Base-by-base conservation (phyloP, 495 filamentous ascomycete genomes). In the Tricharina praecox region DNA sequence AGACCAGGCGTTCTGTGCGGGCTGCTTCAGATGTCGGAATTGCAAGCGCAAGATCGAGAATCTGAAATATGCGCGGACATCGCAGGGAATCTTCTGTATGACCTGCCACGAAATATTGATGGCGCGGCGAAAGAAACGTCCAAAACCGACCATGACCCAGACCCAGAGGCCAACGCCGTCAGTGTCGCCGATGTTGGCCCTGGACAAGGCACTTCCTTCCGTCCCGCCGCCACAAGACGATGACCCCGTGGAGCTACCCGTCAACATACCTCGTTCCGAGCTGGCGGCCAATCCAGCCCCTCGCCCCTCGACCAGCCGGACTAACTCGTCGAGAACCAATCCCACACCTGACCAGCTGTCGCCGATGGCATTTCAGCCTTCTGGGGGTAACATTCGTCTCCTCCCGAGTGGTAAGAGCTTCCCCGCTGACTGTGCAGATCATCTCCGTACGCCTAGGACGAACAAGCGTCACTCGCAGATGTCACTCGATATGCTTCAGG, bases 21-120 rank as follows among this genome's bases (percentile, higher is more conserved):
- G 80, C 25, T 99, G 92, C 66, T 99, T 99, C 66, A 76, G 85
- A 57, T 99, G 92, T 63, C 73, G 92, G 52, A 99, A 96, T 62
- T 99, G 92, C 72, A 99, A 96, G 66, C 73, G 79, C 60, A 92
- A 94, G 67, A 99, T 99, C 37, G 92, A 99, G 63, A 99, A 99
- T 61, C 69, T 99, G 45, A 82, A 92, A 58, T 99, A 99, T 72
- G 92, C 92, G 16, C 74, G 90, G 49, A 99, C 92, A 0, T 95
- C 92, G 9, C 90, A 95, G 62, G 92, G 92, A 30, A 99, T 96
- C 43, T 96, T 99, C 62, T 99, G 92, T 70, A 99, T 99, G 92
- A 86, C 80, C 60, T 99, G 92, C 61, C 92, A 99, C 61, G 92
- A 99, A 60, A 86, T 84, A n/a, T 65, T 99, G 24, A 99, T 99